Evolutionary conservation across 345 rosid genomes (phyloP), one percentile per base, ranked within the genome.

Genomic region (Alliaria petiolata): DNA sequence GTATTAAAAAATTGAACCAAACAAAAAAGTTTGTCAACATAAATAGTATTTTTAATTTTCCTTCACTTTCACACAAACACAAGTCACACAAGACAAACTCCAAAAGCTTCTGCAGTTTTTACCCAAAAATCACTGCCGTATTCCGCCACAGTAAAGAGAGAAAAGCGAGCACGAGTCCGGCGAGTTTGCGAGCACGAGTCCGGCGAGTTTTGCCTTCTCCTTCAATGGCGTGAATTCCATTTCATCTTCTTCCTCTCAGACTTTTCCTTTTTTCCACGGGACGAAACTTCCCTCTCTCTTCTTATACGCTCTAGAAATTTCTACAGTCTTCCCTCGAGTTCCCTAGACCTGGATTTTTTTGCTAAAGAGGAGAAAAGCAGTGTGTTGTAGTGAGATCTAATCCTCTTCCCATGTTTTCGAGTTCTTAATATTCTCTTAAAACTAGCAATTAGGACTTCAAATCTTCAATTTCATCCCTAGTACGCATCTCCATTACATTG

Each of bases 121-220:
- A 8, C 45, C 57, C 31, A 72, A 53, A 22, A 71, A 6, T 72
- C 47, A 72, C 43, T 64, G 70, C 63, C 56, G 34, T 46, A 45
- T 22, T 38, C 60, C 70, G 25, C 71, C 75, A 39, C 67, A 16
- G 28, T 52, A 38, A 28, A 25, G 30, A 33, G 19, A 63, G 22
- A 28, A 71, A 52, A 52, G 54, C 35, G 44, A 62, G 52, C 69
- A 73, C 77, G 77, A 65, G n/a, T n/a, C n/a, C n/a, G n/a, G n/a
- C n/a, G n/a, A n/a, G n/a, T n/a, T n/a, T n/a, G n/a, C n/a, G n/a
- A n/a, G n/a, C n/a, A n/a, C n/a, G n/a, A n/a, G 71, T 55, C 38
- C 59, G 26, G 65, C 71, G 60, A 73, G 44, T 45, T 45, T 62
- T 73, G 13, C 49, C 42, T 19, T 20, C 8, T 49, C 19, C 57